These are phyloP conservation scores for Fusarium scirpi DNA, from an alignment of 2,329 filamentous ascomycete species.

Conservation along the genomic window DNA sequence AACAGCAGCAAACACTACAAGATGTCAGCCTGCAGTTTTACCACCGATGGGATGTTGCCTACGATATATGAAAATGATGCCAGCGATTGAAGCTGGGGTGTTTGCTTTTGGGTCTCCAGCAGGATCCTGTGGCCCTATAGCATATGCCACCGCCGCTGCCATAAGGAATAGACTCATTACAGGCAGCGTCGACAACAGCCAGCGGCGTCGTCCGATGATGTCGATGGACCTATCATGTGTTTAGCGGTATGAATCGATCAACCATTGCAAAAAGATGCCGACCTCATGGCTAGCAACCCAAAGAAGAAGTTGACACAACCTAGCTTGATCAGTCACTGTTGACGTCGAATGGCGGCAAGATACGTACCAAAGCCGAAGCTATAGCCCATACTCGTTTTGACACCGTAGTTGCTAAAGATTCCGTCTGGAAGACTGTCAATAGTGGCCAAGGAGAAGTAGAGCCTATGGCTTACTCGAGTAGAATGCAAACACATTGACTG, in stretches of 20 bases:
- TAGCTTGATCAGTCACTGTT: background rate
- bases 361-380: conserved; percentile 49
- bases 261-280: background rate
- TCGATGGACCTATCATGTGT: conserved; percentile 46
- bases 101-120: background rate
- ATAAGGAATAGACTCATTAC: conserved; percentile 52
- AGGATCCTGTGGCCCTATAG: conserved; percentile 23
- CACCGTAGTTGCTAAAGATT: conserved; percentile 34
- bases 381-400: conserved; percentile 36
- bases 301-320: conserved; percentile 56
- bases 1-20: conserved; percentile 54
- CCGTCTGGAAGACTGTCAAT: conserved; percentile 19
- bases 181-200: conserved; percentile 58
- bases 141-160: conserved; percentile 25
- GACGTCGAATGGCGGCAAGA: background rate
- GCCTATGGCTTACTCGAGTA: conserved; percentile 53
- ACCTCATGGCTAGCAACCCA: conserved; percentile 52
- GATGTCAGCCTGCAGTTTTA: background rate
- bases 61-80: conserved; percentile 37
- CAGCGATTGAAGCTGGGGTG: conserved; percentile 8
- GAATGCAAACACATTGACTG: conserved; percentile 55
- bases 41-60: rapidly evolving
- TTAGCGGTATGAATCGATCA: background rate
- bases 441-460: rapidly evolving
- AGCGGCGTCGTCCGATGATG: conserved; percentile 56